Evolutionary conservation across 176 grass and related monocot species (phyloP), one percentile per base, ranked within the genome.

Genomic region (Oryza meyeriana): DNA sequence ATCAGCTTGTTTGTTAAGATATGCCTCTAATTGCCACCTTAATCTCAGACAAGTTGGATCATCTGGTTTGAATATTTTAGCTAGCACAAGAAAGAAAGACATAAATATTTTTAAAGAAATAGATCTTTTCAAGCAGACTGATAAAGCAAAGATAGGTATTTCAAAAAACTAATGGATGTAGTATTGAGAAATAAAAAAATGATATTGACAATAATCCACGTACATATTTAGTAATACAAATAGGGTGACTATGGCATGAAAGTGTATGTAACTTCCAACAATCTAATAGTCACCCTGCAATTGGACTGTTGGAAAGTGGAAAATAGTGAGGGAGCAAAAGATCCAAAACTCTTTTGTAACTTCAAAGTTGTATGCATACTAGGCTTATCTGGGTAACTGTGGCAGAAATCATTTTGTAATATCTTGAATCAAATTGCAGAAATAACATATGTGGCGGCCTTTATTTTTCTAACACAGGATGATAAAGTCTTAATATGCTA

Each of bases 11-110:
- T 85, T 77, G 69, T 98, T 98, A 55, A 98, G 92, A 65, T 90
- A 98, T 81, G 92, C 95, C 85, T 95, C 95, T 82, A 98, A 81
- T 88, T 95, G 95, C 92, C 92, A 98, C 83, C 88, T 93, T 76
- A 92, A 98, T 86, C 90, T 86, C 64, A 98, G 40, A 84, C 90
- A 84, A 40, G 79, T 86, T 66, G 80, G 86, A 84, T 86, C 82
- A 38, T 95, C 92, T 30, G 68, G 77, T 86, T 88, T 93, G 47
- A 67, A 87, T 90, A 75, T 88, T 88, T 93, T 88, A 41, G 63
- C 88, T 87, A 88, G 50, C 79, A 88, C 33, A 71, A 80, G 85
- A 90, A 69, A n/a, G n/a, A 11, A 38, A 84, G 33, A 64, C 11
- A 81, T 10, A 75, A 33, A 79, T 47, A 44, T 24, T 12, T 79